phyloP scores from a whole-genome alignment of 805 yeast species.

The Ogataea chonburiensis region DNA sequence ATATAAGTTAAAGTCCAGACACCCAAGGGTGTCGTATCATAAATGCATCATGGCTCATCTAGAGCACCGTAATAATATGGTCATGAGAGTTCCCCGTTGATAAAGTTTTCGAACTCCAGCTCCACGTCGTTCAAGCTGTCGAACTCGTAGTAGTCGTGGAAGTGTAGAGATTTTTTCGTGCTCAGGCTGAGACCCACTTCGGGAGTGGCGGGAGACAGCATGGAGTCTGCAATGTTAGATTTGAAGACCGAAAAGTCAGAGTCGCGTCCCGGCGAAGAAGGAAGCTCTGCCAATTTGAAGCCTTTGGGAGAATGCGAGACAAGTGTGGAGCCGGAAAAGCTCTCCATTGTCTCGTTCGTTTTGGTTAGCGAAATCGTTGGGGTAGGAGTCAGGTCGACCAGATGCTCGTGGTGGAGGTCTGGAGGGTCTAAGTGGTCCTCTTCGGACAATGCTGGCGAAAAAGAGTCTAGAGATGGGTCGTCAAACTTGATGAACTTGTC shows the following conservation, averaged over 20 bases:
- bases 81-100: constrained; percentile 27
- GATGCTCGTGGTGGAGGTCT: no score
- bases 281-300: constrained; percentile 22
- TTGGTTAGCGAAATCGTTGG: constrained; percentile 25
- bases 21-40: constrained; percentile 2
- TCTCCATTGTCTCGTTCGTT: constrained; percentile 31
- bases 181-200: constrained; percentile 10
- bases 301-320: constrained; percentile 22
- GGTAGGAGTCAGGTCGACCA: constrained; percentile 27
- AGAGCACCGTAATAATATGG: constrained; percentile 6
- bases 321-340: constrained; percentile 24
- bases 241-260: constrained; percentile 15
- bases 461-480: constrained; percentile 16
- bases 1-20: constrained; percentile 1
- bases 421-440: no score
- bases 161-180: constrained; percentile 14
- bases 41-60: constrained; percentile 8
- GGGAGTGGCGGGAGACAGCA: constrained; percentile 13
- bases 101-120: constrained; percentile 31
- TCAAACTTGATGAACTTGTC: constrained; percentile 20
- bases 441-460: constrained; percentile 23
- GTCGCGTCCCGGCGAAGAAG: constrained; percentile 17
- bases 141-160: constrained; percentile 26
- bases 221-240: constrained; percentile 14
- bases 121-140: constrained; percentile 26